phyloP scores from a whole-genome alignment of 257 asterid species.

The Misopates orontium region DNA sequence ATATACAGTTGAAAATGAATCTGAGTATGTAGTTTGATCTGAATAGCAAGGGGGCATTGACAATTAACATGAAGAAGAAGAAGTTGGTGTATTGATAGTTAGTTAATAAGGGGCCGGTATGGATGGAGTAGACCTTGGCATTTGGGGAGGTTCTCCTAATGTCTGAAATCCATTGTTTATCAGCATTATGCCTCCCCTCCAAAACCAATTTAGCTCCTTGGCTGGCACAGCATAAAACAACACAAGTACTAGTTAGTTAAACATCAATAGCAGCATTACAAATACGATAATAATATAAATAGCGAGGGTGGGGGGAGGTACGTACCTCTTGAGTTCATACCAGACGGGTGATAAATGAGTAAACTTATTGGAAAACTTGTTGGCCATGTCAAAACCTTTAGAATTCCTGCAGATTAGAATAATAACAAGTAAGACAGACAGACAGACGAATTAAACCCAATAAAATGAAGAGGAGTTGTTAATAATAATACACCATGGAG shows the following conservation, averaged over 20 bases:
- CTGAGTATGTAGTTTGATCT: no score
- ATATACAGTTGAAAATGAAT: no score
- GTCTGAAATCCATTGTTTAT: conserved; percentile 77
- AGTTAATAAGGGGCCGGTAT: no score
- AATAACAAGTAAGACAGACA: neutral
- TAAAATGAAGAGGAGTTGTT: no score
- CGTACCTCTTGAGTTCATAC: conserved; percentile 88
- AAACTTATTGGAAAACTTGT: conserved; percentile 71
- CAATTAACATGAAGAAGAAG: no score
- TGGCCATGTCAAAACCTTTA: conserved; percentile 85
- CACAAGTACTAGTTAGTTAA: conserved; percentile 21
- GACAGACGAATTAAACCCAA: no score
- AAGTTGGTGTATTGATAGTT: no score
- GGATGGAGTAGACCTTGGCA: conserved; percentile 55
- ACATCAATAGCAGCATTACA: no score
- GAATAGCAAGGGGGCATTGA: no score
- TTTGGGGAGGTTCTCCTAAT: conserved; percentile 57
- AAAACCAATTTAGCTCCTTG: conserved; percentile 66
- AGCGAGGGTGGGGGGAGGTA: conserved; percentile 4
- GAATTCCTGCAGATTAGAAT: conserved; percentile 67
- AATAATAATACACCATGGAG: no score
- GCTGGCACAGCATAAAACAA: conserved; percentile 54
- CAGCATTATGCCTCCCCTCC: conserved; percentile 94
- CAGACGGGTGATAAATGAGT: conserved; percentile 95
- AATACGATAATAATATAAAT: no score